phyloP scores from a whole-genome alignment of 371 early-diverging fungal genomes.

The Globomyces sp. region DNA sequence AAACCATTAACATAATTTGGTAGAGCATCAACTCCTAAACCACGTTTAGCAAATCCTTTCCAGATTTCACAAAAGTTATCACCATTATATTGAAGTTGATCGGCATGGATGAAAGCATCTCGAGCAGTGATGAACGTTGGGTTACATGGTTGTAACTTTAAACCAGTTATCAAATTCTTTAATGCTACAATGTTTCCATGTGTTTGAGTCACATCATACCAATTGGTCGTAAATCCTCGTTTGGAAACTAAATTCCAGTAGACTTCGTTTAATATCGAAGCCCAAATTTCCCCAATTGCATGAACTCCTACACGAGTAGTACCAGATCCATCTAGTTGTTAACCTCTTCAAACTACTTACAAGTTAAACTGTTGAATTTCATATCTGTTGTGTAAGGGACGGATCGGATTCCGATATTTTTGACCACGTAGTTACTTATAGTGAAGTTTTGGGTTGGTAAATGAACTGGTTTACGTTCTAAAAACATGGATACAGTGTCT shows the following conservation, averaged over 20 bases:
- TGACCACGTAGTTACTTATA: constrained; percentile 72
- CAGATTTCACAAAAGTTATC: no score
- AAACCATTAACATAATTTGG: no score
- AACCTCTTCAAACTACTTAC: not conserved
- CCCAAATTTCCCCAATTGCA: constrained; percentile 38
- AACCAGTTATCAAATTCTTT: no score
- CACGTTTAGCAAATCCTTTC: no score
- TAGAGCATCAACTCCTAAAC: no score
- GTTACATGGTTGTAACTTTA: no score
- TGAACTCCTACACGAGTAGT: constrained; percentile 29
- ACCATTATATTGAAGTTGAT: no score
- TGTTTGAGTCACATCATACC: no score
- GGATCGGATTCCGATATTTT: constrained; percentile 74
- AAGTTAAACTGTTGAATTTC: constrained; percentile 28
- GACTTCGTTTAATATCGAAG: constrained; percentile 74
- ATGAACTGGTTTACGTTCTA: constrained; percentile 59
- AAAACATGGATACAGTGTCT: constrained; percentile 77
- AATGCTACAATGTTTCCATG: no score
- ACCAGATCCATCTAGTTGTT: not conserved
- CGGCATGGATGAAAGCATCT: no score
- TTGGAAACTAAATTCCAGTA: constrained; percentile 75
- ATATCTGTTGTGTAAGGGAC: constrained; percentile 50
- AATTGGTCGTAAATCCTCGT: constrained; percentile 51
- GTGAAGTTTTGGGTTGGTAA: constrained; percentile 57
- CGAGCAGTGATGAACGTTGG: no score